phyloP scores from a whole-genome alignment of 257 asterid genomes.

The Forsythia viridissima region DNA sequence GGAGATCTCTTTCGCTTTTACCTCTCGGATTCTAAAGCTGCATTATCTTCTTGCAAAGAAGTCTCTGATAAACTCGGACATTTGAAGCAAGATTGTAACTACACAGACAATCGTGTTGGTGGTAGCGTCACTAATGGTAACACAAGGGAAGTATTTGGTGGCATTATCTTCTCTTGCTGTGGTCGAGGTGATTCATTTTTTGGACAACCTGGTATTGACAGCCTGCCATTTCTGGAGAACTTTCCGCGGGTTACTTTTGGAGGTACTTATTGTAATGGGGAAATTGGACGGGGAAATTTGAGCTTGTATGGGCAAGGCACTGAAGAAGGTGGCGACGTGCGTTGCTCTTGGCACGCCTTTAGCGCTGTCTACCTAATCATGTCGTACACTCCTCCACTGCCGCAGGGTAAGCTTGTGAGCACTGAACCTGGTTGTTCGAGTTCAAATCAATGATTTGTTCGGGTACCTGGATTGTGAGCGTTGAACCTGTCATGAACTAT shows the following conservation, averaged over 20 bases:
- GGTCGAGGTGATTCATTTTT: conserved; percentile 70
- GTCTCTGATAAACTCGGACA: conserved; percentile 42
- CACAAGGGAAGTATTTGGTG: conserved; percentile 62
- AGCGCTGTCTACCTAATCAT: conserved; percentile 64
- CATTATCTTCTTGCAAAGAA: conserved; percentile 39
- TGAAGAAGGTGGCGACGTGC: conserved; percentile 33
- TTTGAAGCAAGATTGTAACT: conserved; percentile 38
- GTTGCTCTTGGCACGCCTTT: conserved; percentile 50
- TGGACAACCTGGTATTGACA: conserved; percentile 48
- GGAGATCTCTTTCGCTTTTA: conserved; percentile 73
- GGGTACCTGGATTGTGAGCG: neutral
- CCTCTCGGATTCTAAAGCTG: conserved; percentile 53
- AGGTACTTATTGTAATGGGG: conserved; percentile 77
- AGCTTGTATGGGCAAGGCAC: conserved; percentile 40
- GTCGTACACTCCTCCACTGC: conserved; percentile 51
- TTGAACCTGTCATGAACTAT: neutral
- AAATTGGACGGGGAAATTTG: conserved; percentile 54
- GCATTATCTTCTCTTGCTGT: conserved; percentile 69
- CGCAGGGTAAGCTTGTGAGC: neutral
- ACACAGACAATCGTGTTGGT: neutral
- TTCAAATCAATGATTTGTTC: neutral
- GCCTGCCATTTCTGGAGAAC: conserved; percentile 59
- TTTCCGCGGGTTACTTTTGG: conserved; percentile 69
- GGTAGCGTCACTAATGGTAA: neutral
- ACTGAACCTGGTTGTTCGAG: neutral